These are phyloP conservation scores for Claviceps spartinae DNA, from an alignment of 2,329 filamentous ascomycete genomes.

Conservation along the genomic window DNA sequence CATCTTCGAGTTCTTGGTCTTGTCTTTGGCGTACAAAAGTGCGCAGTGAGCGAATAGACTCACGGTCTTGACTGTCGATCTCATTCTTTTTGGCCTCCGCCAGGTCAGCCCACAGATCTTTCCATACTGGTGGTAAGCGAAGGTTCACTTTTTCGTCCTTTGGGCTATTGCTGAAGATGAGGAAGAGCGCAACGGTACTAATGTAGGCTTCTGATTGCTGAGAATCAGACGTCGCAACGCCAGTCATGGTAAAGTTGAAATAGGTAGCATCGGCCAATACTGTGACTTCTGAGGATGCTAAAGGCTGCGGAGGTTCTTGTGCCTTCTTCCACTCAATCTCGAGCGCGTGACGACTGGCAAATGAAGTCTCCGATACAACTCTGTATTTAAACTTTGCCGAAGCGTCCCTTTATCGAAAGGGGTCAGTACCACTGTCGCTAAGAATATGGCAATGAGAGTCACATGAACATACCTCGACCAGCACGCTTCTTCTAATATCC, in stretches of 20 bases:
- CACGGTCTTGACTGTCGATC: constrained; percentile 56
- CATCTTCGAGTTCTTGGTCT: constrained; percentile 57
- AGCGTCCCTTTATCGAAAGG: constrained; percentile 42
- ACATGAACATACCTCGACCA: constrained; percentile 46
- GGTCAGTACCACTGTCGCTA: not conserved
- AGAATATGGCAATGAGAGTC: not conserved
- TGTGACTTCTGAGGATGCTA: constrained; percentile 27
- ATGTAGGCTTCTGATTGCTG: constrained; percentile 81
- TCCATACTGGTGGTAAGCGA: constrained; percentile 66
- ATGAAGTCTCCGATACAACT: constrained; percentile 57
- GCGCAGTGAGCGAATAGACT: constrained; percentile 53
- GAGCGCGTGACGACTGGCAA: constrained; percentile 63
- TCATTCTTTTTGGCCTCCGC: constrained; percentile 55
- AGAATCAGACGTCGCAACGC: constrained; percentile 57
- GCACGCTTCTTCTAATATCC: constrained; percentile 77
- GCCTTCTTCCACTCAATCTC: constrained; percentile 67
- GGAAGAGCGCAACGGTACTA: constrained; percentile 69
- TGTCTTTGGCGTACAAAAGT: constrained; percentile 53
- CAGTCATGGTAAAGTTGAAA: constrained; percentile 59
- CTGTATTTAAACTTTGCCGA: constrained; percentile 53
- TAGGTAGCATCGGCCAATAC: constrained; percentile 32
- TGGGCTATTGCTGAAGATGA: constrained; percentile 59
- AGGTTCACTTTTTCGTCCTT: constrained; percentile 81
- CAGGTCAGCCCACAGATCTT: constrained; percentile 75
- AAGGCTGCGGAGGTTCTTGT: constrained; percentile 35